Evolutionary conservation across 768 basidiomycete genomes (phyloP).

Genomic region (Russula vinacea): DNA sequence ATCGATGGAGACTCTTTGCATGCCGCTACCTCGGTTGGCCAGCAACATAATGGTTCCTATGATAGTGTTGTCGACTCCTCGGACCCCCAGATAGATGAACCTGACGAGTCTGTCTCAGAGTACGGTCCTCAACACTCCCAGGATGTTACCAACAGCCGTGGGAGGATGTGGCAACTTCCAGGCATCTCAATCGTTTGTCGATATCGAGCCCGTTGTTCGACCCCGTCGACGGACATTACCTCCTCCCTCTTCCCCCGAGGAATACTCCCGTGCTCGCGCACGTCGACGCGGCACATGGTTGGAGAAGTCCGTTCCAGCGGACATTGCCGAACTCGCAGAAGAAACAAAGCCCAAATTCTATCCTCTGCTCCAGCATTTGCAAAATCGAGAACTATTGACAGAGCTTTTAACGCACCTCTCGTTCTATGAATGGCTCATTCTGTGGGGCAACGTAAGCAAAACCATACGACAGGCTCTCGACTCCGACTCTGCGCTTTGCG

Average conservation of each 20-base stretch:
- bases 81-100: neutral
- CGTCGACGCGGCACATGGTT: constrained; percentile 43
- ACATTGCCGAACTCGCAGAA: constrained; percentile 37
- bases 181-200: constrained; percentile 9
- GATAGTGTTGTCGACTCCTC: neutral
- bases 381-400: constrained; percentile 50
- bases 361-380: constrained; percentile 56
- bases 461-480: constrained; percentile 49
- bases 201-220: constrained; percentile 6
- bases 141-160: neutral
- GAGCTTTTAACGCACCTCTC: constrained; percentile 56
- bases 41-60: constrained; percentile 2
- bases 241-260: constrained; percentile 37
- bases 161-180: neutral
- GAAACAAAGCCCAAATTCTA: constrained; percentile 39
- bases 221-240: constrained; percentile 24
- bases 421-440: constrained; percentile 69
- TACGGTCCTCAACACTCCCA: neutral
- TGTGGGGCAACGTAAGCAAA: constrained; percentile 54
- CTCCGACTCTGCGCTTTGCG: constrained; percentile 50
- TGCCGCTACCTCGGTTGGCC: neutral
- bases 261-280: constrained; percentile 43
- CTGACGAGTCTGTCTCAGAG: neutral
- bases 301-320: constrained; percentile 40
- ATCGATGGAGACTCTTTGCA: neutral